Evolutionary conservation across 2,329 filamentous ascomycete species (phyloP), one percentile per base, ranked within the genome.

Genomic region (Fusarium decemcellulare): DNA sequence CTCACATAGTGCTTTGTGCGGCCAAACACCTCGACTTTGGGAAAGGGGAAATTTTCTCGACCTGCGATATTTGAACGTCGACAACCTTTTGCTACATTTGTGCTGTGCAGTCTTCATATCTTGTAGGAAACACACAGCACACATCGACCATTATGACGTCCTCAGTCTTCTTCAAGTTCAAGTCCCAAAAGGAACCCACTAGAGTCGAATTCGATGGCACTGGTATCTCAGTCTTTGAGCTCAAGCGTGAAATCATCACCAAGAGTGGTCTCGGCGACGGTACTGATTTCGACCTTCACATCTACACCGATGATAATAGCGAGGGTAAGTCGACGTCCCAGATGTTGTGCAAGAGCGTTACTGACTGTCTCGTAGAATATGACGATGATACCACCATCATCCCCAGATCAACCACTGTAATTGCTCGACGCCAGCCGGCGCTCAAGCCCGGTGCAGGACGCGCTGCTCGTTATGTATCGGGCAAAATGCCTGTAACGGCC

Each of bases 151-250:
- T 77, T 77, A 98, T 98, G 95, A 90, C 94, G 79, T 97, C 96
- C 61, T 98, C 95, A 72, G 96, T 99, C 78, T 98, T 98, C 84
- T 99, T 98, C 93, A 97, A 97, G 85, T 99, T 99, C 91, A 98
- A 98, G 85, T 98, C 95, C 74, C 94, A 97, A 80, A 98, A 94
- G 85, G 96, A 98, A 79, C 93, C 94, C 65, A 94, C 94, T 61
- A 91, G 95, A 78, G 94, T 99, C 76, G 93, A 95, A 78, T 98
- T 99, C 81, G 95, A 99, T 82, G 96, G 96, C 78, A 98, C 95
- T 76, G 94, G 94, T 81, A 97, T 98, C 78, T 97, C 95, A 67
- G 96, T 98, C 70, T 99, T 98, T 83, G 97, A 99, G 80, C 87
- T 99, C 78, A 99, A 99, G 85, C 93, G 95, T 85, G 96, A 98